Base-by-base conservation (phyloP, 179 eudicot species). In the Drosera spatulata region DNA sequence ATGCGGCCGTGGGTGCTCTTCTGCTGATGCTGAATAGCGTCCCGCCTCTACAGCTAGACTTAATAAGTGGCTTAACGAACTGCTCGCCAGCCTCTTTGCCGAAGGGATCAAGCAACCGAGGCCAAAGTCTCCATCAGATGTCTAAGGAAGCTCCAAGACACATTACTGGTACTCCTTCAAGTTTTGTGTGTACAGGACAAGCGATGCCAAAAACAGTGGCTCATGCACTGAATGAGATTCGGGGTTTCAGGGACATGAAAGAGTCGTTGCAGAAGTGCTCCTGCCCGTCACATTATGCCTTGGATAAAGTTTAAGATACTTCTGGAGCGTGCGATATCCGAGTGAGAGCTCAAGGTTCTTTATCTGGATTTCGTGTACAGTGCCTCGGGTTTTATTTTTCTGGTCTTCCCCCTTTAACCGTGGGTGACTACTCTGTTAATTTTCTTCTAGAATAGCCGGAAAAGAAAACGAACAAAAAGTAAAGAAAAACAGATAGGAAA, bases 11-110 rank as follows among this genome's bases (percentile, higher is more conserved):
- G 57, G 88, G 95, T 68, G 91, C 88, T 50, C 79, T 85, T 52
- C 76, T 88, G 61, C 73, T 68, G n/a, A 77, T 91, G 95, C 71
- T 91, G 78, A 83, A 80, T 58, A 91, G 77, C 76, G 96, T 91
- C 15, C 91, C 88, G 7, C 88, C 95, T 55, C 96, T 91, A 15
- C 77, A 69, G 45, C 87, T 79, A 61, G 89, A 84, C 51, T 53
- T 48, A 50, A 10, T 59, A 39, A 56, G 61, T 54, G 62, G 75
- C 22, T 56, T 15, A 0, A 60, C 52, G 1, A 22, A 22, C 33
- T 22, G 33, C 50, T 65, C 69, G 42, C 51, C 66, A 41, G 59
- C 63, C 54, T 75, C 80, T 8, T 73, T 55, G 56, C 55, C 73
- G 45, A 58, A 55, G 61, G 49, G 53, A 60, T 52, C 59, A 41